These are phyloP conservation scores for Turritis glabra DNA, from an alignment of 345 rosid genomes.

Conservation along the genomic window DNA sequence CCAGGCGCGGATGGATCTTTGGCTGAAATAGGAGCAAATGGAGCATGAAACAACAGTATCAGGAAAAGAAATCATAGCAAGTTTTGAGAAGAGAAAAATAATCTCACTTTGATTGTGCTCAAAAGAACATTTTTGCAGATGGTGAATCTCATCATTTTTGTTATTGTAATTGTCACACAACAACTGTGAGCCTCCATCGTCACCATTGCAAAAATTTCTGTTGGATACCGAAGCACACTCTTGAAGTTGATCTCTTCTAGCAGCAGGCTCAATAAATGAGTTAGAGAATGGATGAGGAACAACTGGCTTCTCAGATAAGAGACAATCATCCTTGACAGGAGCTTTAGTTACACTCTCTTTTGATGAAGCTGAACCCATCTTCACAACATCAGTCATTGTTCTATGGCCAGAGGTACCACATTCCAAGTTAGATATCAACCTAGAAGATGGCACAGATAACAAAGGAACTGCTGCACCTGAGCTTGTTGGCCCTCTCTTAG, in stretches of 20 bases:
- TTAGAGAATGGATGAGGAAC: slow-evolving; percentile 4
- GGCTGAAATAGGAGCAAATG: slow-evolving; percentile 5
- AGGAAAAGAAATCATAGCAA: not conserved
- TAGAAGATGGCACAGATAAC: slow-evolving; percentile 45
- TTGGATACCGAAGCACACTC: slow-evolving; percentile 51
- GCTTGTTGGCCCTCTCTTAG: slow-evolving; percentile 40
- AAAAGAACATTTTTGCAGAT: slow-evolving; percentile 50
- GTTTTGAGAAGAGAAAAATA: not conserved
- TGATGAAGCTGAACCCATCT: slow-evolving; percentile 58
- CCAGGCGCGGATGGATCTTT: not conserved
- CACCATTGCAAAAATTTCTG: slow-evolving; percentile 44
- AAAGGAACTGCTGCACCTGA: slow-evolving; percentile 49
- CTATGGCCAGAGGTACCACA: slow-evolving; percentile 50
- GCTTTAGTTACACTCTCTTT: not conserved
- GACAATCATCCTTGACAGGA: slow-evolving; percentile 49
- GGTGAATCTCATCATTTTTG: slow-evolving; percentile 37
- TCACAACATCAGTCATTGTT: slow-evolving; percentile 80
- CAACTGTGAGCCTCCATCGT: slow-evolving; percentile 42
- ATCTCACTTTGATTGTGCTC: slow-evolving; percentile 59
- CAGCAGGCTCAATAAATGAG: slow-evolving; percentile 49
- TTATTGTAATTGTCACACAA: slow-evolving; percentile 54
- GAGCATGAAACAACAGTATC: not conserved
- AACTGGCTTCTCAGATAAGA: slow-evolving; percentile 47
- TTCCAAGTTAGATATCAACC: slow-evolving; percentile 47
- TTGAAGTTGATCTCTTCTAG: slow-evolving; percentile 45